Evolutionary conservation across 129 eudicot species (phyloP).

Genomic region (Lactuca saligna): DNA sequence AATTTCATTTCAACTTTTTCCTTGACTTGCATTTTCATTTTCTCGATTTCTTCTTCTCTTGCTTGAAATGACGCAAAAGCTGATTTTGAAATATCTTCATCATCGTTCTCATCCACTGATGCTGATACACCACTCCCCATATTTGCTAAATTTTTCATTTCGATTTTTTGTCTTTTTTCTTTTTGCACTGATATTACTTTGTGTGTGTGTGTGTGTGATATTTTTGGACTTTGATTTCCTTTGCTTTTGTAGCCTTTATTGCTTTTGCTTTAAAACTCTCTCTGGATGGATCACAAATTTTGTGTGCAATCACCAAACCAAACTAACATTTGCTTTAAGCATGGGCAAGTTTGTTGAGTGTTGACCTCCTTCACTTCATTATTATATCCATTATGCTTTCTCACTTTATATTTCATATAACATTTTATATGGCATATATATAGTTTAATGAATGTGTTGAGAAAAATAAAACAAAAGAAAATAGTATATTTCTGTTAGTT

Average conservation of each 20-base stretch:
- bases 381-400: background rate
- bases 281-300: background rate
- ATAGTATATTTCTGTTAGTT: too few species aligned
- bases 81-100: conserved; percentile 46
- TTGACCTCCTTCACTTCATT: conserved; percentile 20
- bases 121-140: conserved; percentile 45
- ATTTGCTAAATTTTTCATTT: conserved; percentile 47
- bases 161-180: background rate
- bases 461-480: too few species aligned
- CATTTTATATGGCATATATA: background rate
- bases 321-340: conserved; percentile 34
- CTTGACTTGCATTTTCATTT: conserved; percentile 58
- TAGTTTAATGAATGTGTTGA: background rate
- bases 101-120: conserved; percentile 44
- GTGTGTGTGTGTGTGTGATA: conserved; percentile 20
- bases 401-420: background rate
- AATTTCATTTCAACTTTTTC: conserved; percentile 59
- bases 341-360: conserved; percentile 32
- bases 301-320: conserved; percentile 27
- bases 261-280: conserved; percentile 46
- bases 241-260: conserved; percentile 29
- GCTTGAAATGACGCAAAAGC: conserved; percentile 60
- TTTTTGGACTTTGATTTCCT: conserved; percentile 16
- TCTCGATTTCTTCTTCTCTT: conserved; percentile 73
- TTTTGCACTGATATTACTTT: conserved; percentile 8